These are phyloP conservation scores for Physcia stellaris DNA, from an alignment of 495 filamentous ascomycete species.

Conservation along the genomic window DNA sequence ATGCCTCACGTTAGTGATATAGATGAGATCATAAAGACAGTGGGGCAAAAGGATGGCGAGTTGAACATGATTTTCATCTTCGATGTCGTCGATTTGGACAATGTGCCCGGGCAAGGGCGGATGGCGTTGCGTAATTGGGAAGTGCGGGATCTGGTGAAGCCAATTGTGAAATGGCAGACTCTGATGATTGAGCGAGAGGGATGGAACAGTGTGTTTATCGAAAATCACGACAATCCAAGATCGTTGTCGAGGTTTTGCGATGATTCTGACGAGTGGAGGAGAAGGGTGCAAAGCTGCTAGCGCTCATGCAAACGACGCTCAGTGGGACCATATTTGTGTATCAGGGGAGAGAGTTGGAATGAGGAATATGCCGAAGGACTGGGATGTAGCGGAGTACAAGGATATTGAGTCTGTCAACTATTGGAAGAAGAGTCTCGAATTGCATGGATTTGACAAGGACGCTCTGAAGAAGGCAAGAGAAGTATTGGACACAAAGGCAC, in stretches of 20 bases:
- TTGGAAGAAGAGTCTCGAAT: constrained; percentile 26
- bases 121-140: constrained; percentile 25
- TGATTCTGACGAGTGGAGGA: constrained; percentile 28
- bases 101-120: constrained; percentile 21
- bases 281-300: constrained; percentile 35
- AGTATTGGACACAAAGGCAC: constrained; percentile 31
- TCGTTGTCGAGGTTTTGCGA: constrained; percentile 33
- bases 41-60: constrained; percentile 30
- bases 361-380: constrained; percentile 33
- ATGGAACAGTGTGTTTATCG: constrained; percentile 45
- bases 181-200: constrained; percentile 39
- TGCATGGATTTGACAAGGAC: constrained; percentile 18
- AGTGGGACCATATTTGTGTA: constrained; percentile 42
- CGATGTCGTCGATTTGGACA: constrained; percentile 39
- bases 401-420: constrained; percentile 37
- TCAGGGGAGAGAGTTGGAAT: constrained; percentile 45
- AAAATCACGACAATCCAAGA: constrained; percentile 39
- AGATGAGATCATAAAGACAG: constrained; percentile 34
- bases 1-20: constrained; percentile 38
- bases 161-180: constrained; percentile 39
- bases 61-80: constrained; percentile 52
- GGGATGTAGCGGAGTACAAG: constrained; percentile 34
- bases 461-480: constrained; percentile 24
- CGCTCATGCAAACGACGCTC: constrained; percentile 34
- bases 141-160: constrained; percentile 29